Evolutionary conservation across 2,329 filamentous ascomycete species (phyloP).

Genomic region (Fonsecaea monophora): DNA sequence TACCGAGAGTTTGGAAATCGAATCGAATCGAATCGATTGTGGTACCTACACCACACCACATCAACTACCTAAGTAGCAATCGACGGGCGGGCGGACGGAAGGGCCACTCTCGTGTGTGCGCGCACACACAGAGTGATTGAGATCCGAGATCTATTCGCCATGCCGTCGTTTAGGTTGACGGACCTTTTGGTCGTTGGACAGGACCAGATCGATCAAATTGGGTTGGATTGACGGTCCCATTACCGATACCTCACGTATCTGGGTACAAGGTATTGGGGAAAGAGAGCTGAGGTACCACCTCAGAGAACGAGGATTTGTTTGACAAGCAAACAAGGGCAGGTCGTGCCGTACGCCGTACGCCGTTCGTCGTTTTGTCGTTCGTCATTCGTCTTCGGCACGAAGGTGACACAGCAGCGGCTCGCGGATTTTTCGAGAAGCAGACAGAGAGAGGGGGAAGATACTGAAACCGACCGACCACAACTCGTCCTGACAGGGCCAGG

Average conservation of each 20-base stretch:
- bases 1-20: not conserved
- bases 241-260: not conserved
- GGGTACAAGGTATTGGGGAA: not conserved
- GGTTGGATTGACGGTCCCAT: not conserved
- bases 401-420: slow-evolving; percentile 4
- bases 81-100: not conserved
- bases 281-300: not conserved
- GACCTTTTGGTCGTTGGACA: not conserved
- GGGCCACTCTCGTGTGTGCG: too few relatives aligned
- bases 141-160: not conserved
- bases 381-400: not conserved
- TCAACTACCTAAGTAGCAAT: not conserved
- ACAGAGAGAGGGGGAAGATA: not conserved
- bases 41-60: not conserved
- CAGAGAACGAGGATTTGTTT: not conserved
- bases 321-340: not conserved
- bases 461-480: slow-evolving; percentile 1
- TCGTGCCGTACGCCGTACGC: not conserved
- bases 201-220: not conserved
- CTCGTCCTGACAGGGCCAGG: slow-evolving; percentile 4
- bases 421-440: slow-evolving; percentile 1
- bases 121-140: not conserved
- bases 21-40: not conserved
- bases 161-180: too few relatives aligned
- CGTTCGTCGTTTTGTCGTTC: not conserved